Base-by-base conservation (phyloP, 2,329 filamentous ascomycete genomes). In the Akanthomyces muscarius region DNA sequence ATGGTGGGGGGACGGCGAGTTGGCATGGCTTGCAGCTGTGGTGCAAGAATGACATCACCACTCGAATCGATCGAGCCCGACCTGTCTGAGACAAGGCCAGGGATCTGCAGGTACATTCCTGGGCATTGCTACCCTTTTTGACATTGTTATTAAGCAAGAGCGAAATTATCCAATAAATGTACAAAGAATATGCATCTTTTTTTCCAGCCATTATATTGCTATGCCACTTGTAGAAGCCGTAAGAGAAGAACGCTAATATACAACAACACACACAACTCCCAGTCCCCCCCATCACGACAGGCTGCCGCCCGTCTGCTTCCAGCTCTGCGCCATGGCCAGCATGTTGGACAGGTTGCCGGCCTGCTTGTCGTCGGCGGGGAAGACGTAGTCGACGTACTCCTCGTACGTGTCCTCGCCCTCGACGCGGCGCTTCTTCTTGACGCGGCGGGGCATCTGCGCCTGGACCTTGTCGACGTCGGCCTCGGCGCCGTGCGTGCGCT, bases 361-460 rank as follows among this genome's bases (percentile, higher is more conserved):
- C 73, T 91, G 89, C 78, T 91, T 86, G 75, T 97, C 93, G 78
- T 98, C 95, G 5, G 91, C 92, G 0, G 95, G 95, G 86, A 99
- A 99, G 41, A 99, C 86, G 71, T 96, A 98, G 75, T 98, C 95
- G 78, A 95, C 86, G 76, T 97, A 98, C 79, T 99, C 95, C 82
- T 99, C 92, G n/a, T 42, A 56, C 3, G 52, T 73, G 80, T 92
- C 97, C 44, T 86, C 88, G 76, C 97, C 94, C 73, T 96, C 93
- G 74, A 97, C 77, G 83, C 88, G 92, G 75, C 95, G 89, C 71
- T 92, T 84, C 83, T 95, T 94, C 87, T 97, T 98, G 72, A 91
- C 90, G 77, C 89, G 88, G 67, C 93, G 86, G 41, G 95, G 95
- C 92, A 98, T 96, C 81, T 96, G 91, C 74, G 89, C 91, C 77